Evolutionary conservation across 202 grass and related monocot genomes (phyloP).

Genomic region (Schoenoplectus triqueter): DNA sequence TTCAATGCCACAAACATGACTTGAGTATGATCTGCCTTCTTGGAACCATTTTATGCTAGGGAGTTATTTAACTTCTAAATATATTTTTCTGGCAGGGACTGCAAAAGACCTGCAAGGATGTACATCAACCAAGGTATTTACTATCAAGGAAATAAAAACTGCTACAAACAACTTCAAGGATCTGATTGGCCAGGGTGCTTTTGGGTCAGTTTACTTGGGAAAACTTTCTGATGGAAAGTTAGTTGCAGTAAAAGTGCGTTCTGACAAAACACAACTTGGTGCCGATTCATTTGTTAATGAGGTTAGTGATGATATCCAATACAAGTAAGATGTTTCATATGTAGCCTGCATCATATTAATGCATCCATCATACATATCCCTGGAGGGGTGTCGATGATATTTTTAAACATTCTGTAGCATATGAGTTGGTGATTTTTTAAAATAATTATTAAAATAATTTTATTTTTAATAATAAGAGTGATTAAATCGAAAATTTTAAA

Average conservation of each 20-base stretch:
- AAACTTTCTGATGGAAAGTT: constrained; percentile 72
- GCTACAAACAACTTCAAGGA: constrained; percentile 77
- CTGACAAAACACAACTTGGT: constrained; percentile 69
- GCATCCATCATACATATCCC: neutral
- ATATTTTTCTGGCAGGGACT: constrained; percentile 16
- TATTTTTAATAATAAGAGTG: too few species aligned
- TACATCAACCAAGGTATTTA: constrained; percentile 43
- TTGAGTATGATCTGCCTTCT: constrained; percentile 1
- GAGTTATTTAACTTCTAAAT: neutral
- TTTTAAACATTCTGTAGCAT: neutral
- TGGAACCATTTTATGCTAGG: neutral
- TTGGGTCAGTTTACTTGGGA: constrained; percentile 84
- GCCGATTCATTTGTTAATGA: constrained; percentile 91
- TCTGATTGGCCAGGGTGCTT: constrained; percentile 80
- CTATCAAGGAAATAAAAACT: constrained; percentile 70
- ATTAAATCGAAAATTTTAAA: too few species aligned
- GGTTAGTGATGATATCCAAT: constrained; percentile 46
- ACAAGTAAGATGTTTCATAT: neutral
- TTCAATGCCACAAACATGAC: neutral
- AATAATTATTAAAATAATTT: neutral
- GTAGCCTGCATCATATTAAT: constrained; percentile 2
- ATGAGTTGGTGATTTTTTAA: neutral
- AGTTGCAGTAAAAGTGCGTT: constrained; percentile 89
- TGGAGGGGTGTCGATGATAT: neutral
- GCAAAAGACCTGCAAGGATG: constrained; percentile 40